Evolutionary conservation across 2,329 filamentous ascomycete genomes (phyloP).

Genomic region (Bipolaris zeicola): DNA sequence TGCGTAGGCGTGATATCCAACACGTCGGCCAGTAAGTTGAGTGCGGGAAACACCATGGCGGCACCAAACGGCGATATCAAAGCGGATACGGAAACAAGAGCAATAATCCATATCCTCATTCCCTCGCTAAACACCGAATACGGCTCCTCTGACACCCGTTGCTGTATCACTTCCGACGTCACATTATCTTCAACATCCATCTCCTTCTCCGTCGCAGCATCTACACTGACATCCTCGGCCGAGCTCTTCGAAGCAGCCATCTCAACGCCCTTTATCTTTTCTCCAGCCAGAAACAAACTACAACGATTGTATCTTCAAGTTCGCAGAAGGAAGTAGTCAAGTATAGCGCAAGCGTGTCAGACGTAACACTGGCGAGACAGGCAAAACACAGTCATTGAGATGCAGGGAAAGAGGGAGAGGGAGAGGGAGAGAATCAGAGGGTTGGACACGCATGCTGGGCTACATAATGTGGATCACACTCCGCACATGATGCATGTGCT

Average conservation of each 20-base stretch:
- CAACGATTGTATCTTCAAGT: too few species aligned
- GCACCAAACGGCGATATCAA: constrained; percentile 58
- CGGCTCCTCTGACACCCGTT: constrained; percentile 34
- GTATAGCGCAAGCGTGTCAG: too few species aligned
- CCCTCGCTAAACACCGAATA: constrained; percentile 38
- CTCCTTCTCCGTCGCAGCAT: neutral
- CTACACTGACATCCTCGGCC: neutral
- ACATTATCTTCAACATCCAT: constrained; percentile 26
- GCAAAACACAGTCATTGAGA: neutral
- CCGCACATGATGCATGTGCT: too few species aligned
- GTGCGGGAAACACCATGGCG: constrained; percentile 46
- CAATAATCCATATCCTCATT: constrained; percentile 56
- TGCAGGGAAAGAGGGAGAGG: too few species aligned
- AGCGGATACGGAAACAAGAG: constrained; percentile 51
- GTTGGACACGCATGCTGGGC: too few species aligned
- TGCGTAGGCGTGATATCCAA: constrained; percentile 51
- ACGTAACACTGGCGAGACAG: neutral
- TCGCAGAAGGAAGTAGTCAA: too few species aligned
- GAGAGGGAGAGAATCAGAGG: too few species aligned
- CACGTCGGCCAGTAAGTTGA: constrained; percentile 43
- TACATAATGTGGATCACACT: too few species aligned
- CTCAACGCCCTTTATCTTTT: neutral
- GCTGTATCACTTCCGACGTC: constrained; percentile 15
- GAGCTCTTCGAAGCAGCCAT: constrained; percentile 3
- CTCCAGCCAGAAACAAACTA: too few species aligned